Percentiles rank a stretch among this genome's conserved stretches.
These are phyloP conservation scores for Colletotrichum lini DNA, from an alignment of 2,329 filamentous ascomycete genomes.

Conservation along the genomic window DNA sequence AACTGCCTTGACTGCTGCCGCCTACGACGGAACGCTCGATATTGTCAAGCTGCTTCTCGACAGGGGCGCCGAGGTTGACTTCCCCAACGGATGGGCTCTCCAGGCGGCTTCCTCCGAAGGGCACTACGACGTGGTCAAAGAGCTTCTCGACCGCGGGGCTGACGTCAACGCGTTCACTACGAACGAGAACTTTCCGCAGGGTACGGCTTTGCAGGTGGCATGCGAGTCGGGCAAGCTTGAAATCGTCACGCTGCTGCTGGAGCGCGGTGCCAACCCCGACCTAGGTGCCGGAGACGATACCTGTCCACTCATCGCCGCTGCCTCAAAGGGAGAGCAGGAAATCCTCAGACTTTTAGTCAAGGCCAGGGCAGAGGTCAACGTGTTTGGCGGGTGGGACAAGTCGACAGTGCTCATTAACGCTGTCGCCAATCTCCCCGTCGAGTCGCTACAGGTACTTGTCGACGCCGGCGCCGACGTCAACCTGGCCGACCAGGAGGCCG, in stretches of 20 bases:
- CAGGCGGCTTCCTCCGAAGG: constrained; percentile 55
- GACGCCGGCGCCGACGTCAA: constrained; percentile 57
- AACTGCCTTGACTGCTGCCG: constrained; percentile 56
- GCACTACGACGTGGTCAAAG: constrained; percentile 52
- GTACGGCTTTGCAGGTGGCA: constrained; percentile 58
- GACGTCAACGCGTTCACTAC: constrained; percentile 33
- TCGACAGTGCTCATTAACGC: constrained; percentile 56
- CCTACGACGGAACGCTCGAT: constrained; percentile 53
- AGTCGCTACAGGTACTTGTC: constrained; percentile 51
- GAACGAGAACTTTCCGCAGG: constrained; percentile 39
- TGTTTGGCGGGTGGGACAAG: constrained; percentile 51
- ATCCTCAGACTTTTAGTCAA: constrained; percentile 55
- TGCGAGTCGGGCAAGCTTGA: constrained; percentile 52
- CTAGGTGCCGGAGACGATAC: constrained; percentile 52
- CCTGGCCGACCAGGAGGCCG: constrained; percentile 51
- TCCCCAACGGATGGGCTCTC: constrained; percentile 53
- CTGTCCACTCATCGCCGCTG: constrained; percentile 56
- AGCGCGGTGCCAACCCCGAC: constrained; percentile 55
- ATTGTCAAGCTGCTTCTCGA: constrained; percentile 37
- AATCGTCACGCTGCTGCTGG: constrained; percentile 55
- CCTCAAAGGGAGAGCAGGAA: constrained; percentile 50
- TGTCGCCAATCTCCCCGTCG: constrained; percentile 51
- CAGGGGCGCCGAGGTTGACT: constrained; percentile 47
- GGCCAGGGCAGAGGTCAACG: constrained; percentile 54
- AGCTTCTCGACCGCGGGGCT: constrained; percentile 53